Conservation (phyloP, 768 basidiomycete species). For the Hebeloma cylindrosporum region DNA sequence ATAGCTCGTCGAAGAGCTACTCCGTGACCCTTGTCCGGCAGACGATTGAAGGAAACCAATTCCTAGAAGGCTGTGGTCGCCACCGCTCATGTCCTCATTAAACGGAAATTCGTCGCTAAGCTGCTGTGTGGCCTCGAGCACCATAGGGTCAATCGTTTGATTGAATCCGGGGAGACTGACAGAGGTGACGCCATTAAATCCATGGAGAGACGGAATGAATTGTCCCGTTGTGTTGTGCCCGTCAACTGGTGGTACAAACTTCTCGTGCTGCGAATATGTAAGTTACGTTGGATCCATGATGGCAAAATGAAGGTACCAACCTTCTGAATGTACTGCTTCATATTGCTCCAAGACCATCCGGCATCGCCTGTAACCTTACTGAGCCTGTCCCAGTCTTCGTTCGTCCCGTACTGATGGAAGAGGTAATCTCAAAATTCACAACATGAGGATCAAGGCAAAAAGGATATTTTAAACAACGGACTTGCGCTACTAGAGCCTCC, state of each 20-base stretch:
- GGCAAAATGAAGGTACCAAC: constrained; percentile 11
- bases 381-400: constrained; percentile 53
- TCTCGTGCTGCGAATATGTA: constrained; percentile 29
- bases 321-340: constrained; percentile 26
- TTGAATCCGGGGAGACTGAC: constrained; percentile 28
- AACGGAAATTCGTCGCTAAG: constrained; percentile 33
- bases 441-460: neutral
- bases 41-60: constrained; percentile 14
- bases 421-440: constrained; percentile 21
- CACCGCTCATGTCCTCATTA: constrained; percentile 23
- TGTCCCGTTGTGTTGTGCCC: constrained; percentile 32
- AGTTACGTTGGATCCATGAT: neutral
- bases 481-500: constrained; percentile 29
- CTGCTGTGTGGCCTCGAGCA: constrained; percentile 27
- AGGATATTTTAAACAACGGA: neutral
- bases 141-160: constrained; percentile 24
- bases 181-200: constrained; percentile 21
- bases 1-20: constrained; percentile 16
- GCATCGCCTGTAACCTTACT: constrained; percentile 43
- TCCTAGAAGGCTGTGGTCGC: constrained; percentile 7
- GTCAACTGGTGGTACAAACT: constrained; percentile 28
- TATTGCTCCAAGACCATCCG: constrained; percentile 40
- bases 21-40: constrained; percentile 10
- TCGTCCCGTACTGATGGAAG: constrained; percentile 30
- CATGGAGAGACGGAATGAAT: constrained; percentile 31